phyloP scores from a whole-genome alignment of 2,329 filamentous ascomycete species.

The Fusarium foetens region DNA sequence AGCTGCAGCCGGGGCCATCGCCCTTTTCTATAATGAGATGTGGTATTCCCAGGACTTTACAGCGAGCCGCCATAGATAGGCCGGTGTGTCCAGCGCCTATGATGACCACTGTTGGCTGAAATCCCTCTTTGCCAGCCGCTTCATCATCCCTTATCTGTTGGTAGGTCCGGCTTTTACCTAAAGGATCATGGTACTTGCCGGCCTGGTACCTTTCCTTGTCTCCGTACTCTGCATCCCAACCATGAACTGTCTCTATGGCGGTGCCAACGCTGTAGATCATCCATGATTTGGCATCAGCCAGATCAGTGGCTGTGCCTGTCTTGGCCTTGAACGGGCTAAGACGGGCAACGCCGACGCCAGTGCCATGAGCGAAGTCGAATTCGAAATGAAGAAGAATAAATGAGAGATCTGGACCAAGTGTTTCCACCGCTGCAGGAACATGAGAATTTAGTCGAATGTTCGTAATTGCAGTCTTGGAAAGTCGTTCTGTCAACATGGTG shows the following conservation, averaged over 20 bases:
- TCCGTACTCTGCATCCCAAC: not conserved
- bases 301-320: not conserved
- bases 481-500: not conserved
- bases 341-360: not conserved
- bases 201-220: not conserved
- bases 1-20: not conserved
- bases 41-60: not conserved
- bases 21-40: not conserved
- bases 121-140: not conserved
- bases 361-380: not conserved
- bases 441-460: not conserved
- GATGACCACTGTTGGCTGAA: not conserved
- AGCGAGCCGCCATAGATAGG: not conserved
- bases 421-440: not conserved
- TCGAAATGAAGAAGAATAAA: not conserved
- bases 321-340: not conserved
- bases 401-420: not conserved
- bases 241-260: not conserved
- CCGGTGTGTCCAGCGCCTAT: not conserved
- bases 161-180: not conserved
- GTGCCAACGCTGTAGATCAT: not conserved
- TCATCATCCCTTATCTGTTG: not conserved
- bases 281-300: not conserved
- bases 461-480: not conserved
- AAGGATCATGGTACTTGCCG: not conserved